phyloP scores from a whole-genome alignment of 1,139 yeast genomes.

The Scheffersomyces quercinus region DNA sequence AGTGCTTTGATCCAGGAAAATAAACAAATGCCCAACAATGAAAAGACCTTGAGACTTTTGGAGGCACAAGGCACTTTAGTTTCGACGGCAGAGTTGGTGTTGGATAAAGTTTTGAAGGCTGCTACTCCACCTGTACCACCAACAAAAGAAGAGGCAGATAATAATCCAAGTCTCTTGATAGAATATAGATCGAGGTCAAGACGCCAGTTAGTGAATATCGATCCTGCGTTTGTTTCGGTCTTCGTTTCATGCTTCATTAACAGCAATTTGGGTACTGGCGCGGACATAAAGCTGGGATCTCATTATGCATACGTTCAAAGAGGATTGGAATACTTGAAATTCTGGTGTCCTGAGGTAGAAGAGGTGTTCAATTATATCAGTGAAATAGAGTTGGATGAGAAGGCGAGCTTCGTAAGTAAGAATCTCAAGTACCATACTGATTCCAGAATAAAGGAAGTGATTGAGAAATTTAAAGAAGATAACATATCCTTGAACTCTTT shows the following conservation, averaged over 20 bases:
- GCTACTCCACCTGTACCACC: slow-evolving; percentile 41
- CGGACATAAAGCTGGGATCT: slow-evolving; percentile 21
- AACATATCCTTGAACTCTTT: background rate
- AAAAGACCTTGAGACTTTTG: slow-evolving; percentile 24
- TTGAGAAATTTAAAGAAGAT: slow-evolving; percentile 2
- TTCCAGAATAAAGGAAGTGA: slow-evolving; percentile 11
- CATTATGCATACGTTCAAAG: slow-evolving; percentile 33
- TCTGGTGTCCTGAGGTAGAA: slow-evolving; percentile 38
- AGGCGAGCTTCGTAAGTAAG: slow-evolving; percentile 3
- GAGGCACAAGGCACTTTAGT: slow-evolving; percentile 31
- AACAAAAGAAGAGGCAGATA: slow-evolving; percentile 23
- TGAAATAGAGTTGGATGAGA: background rate
- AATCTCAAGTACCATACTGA: slow-evolving; percentile 16
- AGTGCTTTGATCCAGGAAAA: slow-evolving; percentile 18
- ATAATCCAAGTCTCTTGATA: slow-evolving; percentile 20
- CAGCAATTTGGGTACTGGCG: slow-evolving; percentile 29
- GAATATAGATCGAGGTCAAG: slow-evolving; percentile 20
- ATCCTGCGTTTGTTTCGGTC: slow-evolving; percentile 30
- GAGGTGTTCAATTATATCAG: slow-evolving; percentile 17
- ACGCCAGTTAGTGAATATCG: slow-evolving; percentile 27
- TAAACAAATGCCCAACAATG: slow-evolving; percentile 15
- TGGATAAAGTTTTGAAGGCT: slow-evolving; percentile 25
- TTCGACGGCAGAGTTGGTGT: slow-evolving; percentile 28
- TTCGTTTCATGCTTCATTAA: slow-evolving; percentile 34
- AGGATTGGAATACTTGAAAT: slow-evolving; percentile 28